Conservation (phyloP, 305 asterid genomes). For the Rubia balearica region DNA sequence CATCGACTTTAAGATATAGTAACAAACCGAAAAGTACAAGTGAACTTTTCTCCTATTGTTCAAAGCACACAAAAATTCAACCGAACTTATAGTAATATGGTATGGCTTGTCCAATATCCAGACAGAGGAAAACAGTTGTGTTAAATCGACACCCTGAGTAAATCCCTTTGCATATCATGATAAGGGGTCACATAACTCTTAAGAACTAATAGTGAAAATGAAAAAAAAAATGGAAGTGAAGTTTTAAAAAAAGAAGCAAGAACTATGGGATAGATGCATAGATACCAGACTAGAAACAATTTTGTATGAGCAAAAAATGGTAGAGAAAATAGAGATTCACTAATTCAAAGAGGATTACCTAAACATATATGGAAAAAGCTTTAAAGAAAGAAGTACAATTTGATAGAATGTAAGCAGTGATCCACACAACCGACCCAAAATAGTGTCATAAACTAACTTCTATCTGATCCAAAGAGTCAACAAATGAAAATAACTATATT, state of each 20-base stretch:
- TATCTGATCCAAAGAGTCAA: background rate
- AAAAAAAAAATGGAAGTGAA: background rate
- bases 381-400: background rate
- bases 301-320: background rate
- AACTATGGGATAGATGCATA: background rate
- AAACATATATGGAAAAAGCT: background rate
- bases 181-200: background rate
- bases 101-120: background rate
- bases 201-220: background rate
- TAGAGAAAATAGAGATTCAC: background rate
- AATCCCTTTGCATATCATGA: background rate
- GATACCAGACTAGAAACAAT: background rate
- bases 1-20: background rate
- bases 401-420: background rate
- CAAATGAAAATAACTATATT: background rate
- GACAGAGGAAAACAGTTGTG: background rate
- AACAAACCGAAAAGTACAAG: background rate
- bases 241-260: background rate
- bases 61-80: background rate
- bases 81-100: background rate
- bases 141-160: background rate
- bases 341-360: background rate
- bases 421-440: background rate
- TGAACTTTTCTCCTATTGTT: too few relatives aligned
- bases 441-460: background rate